A percentile compares a stretch with the other conserved stretches of the same genome.
Conservation (phyloP, 257 asterid species). For the Nicotiana tabacum region DNA sequence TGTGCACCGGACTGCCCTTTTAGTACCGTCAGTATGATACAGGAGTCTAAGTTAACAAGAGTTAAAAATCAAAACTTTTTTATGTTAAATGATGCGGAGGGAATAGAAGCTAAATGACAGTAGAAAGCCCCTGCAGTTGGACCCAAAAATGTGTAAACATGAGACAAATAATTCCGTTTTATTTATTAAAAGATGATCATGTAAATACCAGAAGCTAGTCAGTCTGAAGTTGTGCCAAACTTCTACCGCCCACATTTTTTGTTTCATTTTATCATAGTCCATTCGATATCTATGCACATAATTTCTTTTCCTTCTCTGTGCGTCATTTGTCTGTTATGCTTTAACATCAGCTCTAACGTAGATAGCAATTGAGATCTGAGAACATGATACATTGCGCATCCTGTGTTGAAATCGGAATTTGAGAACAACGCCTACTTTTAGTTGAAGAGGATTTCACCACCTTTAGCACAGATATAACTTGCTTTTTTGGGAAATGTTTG, state of each 20-base stretch:
- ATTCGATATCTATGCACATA: not conserved
- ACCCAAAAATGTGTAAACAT: not conserved
- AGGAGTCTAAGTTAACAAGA: not conserved
- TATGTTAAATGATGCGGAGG: not conserved
- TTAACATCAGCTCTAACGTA: not conserved
- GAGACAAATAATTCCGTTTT: not conserved
- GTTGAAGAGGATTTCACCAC: not conserved
- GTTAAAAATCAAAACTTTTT: not conserved
- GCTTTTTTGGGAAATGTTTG: conserved; percentile 1
- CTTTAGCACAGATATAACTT: not conserved
- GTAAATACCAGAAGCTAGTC: not conserved
- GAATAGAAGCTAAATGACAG: not conserved
- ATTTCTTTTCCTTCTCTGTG: not conserved
- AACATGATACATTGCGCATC: not conserved
- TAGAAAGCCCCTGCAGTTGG: not conserved
- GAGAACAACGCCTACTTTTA: not conserved
- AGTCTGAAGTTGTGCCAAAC: not conserved
- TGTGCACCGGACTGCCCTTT: not conserved
- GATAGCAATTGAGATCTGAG: not conserved
- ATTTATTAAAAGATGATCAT: not conserved
- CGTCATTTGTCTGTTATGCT: not conserved
- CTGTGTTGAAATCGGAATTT: not conserved
- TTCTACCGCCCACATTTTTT: not conserved
- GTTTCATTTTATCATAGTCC: not conserved
- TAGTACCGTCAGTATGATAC: not conserved